Conservation (phyloP, 768 basidiomycete species). For the Lepiota brunneoincarnata region DNA sequence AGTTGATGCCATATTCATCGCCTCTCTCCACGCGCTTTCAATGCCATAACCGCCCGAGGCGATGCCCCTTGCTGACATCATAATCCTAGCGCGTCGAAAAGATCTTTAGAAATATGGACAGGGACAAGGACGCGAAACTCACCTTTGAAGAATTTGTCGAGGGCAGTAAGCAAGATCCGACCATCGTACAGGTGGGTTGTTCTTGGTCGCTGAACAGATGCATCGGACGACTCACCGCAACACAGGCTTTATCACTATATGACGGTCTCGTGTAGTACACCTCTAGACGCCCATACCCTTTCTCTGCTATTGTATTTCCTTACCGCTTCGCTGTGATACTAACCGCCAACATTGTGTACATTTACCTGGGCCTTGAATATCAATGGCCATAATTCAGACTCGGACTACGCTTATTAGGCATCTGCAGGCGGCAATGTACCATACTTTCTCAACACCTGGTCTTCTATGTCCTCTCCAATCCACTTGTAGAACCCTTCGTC, state of each 20-base stretch:
- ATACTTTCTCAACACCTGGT: constrained; percentile 73
- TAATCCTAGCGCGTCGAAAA: constrained; percentile 89
- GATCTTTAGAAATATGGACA: constrained; percentile 97
- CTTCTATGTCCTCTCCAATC: constrained; percentile 80
- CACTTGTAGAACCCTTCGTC: constrained; percentile 84
- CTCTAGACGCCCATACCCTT: neutral
- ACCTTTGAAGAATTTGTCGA: constrained; percentile 98
- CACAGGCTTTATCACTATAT: constrained; percentile 88
- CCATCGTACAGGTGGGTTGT: constrained; percentile 85
- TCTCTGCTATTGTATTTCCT: neutral
- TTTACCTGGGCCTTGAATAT: constrained; percentile 6
- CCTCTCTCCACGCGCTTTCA: neutral
- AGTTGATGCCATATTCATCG: neutral
- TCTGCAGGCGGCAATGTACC: constrained; percentile 49
- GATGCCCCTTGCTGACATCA: constrained; percentile 13
- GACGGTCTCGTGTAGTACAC: constrained; percentile 82
- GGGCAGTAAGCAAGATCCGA: constrained; percentile 98
- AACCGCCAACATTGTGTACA: constrained; percentile 6
- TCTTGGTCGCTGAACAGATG: constrained; percentile 11
- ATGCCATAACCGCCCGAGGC: constrained; percentile 2
- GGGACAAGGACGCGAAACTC: constrained; percentile 88
- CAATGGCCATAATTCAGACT: constrained; percentile 8
- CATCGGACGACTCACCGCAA: constrained; percentile 11
- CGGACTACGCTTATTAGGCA: constrained; percentile 20
- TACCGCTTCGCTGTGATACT: neutral